phyloP scores from a whole-genome alignment of 306 rosid species.

The Comarum palustre region DNA sequence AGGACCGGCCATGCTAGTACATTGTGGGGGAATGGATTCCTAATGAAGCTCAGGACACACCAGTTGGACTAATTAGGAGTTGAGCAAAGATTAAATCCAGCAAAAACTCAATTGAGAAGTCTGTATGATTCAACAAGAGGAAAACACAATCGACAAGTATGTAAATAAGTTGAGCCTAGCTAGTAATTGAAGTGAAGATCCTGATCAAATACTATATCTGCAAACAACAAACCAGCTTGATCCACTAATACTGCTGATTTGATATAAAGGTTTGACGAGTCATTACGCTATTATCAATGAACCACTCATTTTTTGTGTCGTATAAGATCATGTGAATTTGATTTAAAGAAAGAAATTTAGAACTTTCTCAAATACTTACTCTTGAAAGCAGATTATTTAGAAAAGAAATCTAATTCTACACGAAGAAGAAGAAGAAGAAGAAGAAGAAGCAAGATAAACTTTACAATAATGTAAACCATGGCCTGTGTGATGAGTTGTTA shows the following conservation, averaged over 20 bases:
- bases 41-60: background rate
- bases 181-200: background rate
- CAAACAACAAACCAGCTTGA: background rate
- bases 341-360: background rate
- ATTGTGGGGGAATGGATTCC: background rate
- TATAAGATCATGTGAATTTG: background rate
- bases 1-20: too few species aligned
- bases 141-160: background rate
- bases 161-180: background rate
- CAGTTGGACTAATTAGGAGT: background rate
- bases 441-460: too few species aligned
- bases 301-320: background rate
- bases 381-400: background rate
- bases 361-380: background rate
- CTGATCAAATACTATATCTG: background rate
- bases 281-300: background rate
- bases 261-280: background rate
- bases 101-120: background rate
- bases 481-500: constrained; percentile 16
- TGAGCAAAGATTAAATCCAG: background rate
- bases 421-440: background rate
- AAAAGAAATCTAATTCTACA: background rate
- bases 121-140: too few species aligned
- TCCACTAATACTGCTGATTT: background rate
- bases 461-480: background rate